Conservation (phyloP, 1,284 basidiomycete genomes). For the Quambalaria eucalypti region DNA sequence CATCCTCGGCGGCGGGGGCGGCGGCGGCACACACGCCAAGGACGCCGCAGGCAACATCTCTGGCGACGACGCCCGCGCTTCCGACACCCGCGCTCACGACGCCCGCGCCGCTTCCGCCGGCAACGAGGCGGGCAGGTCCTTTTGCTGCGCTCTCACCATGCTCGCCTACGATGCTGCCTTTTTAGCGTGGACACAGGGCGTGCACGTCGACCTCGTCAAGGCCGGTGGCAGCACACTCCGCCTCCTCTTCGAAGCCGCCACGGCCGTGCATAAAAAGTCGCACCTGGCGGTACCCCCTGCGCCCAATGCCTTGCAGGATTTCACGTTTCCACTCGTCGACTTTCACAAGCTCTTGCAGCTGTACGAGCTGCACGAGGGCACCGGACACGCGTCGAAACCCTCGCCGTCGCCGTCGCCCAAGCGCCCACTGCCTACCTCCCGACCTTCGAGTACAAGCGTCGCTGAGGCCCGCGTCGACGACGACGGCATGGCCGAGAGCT, state of each 20-base stretch:
- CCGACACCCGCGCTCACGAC: neutral
- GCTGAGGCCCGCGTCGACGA: neutral
- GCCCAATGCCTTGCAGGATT: neutral
- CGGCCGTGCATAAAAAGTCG: neutral
- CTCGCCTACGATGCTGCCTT: constrained; percentile 30
- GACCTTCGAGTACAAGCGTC: neutral
- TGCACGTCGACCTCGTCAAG: constrained; percentile 24
- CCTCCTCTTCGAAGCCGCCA: constrained; percentile 10
- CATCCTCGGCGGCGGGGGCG: neutral
- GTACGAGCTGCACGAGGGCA: neutral
- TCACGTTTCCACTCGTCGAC: constrained; percentile 3
- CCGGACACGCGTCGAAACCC: neutral
- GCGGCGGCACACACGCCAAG: neutral
- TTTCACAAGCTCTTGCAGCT: constrained; percentile 5
- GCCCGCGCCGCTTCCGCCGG: constrained; percentile 14
- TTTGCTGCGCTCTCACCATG: constrained; percentile 27
- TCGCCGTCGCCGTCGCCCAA: neutral
- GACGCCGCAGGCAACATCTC: neutral
- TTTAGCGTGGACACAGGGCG: constrained; percentile 23
- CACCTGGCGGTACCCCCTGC: neutral
- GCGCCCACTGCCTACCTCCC: neutral
- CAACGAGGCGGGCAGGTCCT: no score
- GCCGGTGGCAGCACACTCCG: constrained; percentile 26
- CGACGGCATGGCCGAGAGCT: constrained; percentile 22
- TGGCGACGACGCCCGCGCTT: neutral